A percentile compares a stretch with the other conserved stretches of the same genome.
These are phyloP conservation scores for Dicorynia guianensis DNA, from an alignment of 306 rosid genomes.

Conservation along the genomic window DNA sequence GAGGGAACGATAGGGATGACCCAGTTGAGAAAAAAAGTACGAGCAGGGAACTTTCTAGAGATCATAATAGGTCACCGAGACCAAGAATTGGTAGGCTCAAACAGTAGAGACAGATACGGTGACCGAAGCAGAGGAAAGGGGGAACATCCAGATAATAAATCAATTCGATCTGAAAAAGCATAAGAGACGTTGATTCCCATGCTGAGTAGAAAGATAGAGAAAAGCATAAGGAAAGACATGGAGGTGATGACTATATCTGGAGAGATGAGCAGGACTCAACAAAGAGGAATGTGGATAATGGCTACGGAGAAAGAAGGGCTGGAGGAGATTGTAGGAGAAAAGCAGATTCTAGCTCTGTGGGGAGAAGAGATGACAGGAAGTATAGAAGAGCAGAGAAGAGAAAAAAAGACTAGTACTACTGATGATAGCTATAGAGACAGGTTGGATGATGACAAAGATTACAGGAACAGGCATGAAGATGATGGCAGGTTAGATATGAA, in stretches of 20 bases:
- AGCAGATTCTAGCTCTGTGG: constrained; percentile 47
- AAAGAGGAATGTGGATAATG: constrained; percentile 52
- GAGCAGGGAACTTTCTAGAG: constrained; percentile 44
- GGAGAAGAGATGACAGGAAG: constrained; percentile 52
- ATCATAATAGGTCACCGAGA: constrained; percentile 47
- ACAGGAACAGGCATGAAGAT: constrained; percentile 47
- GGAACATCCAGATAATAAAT: constrained; percentile 52
- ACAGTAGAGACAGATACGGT: constrained; percentile 53
- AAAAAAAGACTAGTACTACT: constrained; percentile 26
- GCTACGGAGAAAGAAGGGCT: constrained; percentile 40
- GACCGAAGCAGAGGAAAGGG: constrained; percentile 52
- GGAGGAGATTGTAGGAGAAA: constrained; percentile 54
- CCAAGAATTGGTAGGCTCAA: constrained; percentile 53
- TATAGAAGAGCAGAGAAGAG: constrained; percentile 3
- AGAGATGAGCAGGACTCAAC: constrained; percentile 52
- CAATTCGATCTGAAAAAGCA: constrained; percentile 40
- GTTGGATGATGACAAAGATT: constrained; percentile 33
- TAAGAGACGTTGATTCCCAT: constrained; percentile 48
- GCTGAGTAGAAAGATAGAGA: constrained; percentile 62
- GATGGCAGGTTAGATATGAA: constrained; percentile 47
- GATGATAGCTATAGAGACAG: constrained; percentile 35
- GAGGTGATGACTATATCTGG: constrained; percentile 45
- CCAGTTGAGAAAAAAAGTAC: constrained; percentile 44
- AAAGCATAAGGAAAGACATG: constrained; percentile 46
- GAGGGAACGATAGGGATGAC: constrained; percentile 50